A percentile compares a stretch with the other conserved stretches of the same genome.
Evolutionary conservation across 2,329 filamentous ascomycete species (phyloP).

Genomic region (Akanthomyces muscarius): DNA sequence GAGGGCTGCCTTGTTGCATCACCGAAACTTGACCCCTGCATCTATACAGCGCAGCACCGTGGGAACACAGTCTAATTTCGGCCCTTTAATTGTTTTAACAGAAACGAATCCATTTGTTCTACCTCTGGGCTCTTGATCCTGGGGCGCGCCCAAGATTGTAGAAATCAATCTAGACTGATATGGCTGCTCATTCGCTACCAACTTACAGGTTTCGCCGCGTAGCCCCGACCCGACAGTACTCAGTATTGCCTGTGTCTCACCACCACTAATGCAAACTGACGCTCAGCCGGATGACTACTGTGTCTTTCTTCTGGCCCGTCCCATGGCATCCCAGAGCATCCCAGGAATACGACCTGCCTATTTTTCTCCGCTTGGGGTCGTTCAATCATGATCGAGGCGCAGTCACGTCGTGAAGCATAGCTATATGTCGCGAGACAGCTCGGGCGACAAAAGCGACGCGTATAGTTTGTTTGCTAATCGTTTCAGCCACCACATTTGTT

Average conservation of each 20-base stretch:
- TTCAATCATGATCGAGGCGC: not conserved
- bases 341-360: not conserved
- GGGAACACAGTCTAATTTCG: no score
- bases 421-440: not conserved
- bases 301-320: not conserved
- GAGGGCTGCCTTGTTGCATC: not conserved
- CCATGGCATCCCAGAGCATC: no score
- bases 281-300: not conserved
- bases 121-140: not conserved
- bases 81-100: not conserved
- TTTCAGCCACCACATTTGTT: conserved; percentile 7
- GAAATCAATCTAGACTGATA: not conserved
- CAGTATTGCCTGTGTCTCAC: conserved; percentile 1
- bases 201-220: not conserved
- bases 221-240: not conserved
- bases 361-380: not conserved
- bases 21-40: not conserved
- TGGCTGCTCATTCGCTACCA: conserved; percentile 5
- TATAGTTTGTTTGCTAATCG: conserved; percentile 10
- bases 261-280: conserved; percentile 4
- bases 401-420: not conserved
- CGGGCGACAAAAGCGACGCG: not conserved
- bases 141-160: not conserved
- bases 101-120: not conserved
- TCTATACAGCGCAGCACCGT: no score